phyloP scores from a whole-genome alignment of 306 rosid species.

The Trifolium subterraneum region DNA sequence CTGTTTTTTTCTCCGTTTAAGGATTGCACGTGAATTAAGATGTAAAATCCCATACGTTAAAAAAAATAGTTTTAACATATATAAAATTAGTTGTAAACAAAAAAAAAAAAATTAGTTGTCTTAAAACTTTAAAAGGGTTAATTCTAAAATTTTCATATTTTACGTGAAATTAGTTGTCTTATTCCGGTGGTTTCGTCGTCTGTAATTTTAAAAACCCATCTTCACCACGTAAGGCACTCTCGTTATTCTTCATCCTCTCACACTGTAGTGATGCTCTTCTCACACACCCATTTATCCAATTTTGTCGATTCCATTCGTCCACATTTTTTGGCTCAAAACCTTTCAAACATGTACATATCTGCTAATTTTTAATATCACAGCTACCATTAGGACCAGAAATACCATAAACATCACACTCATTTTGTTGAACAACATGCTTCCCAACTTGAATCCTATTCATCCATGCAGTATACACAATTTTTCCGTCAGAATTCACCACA shows the following conservation, averaged over 20 bases:
- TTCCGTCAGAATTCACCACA: conserved; percentile 18
- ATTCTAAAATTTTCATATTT: too few species aligned
- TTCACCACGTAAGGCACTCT: neutral
- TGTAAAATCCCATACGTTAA: too few species aligned
- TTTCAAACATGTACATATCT: conserved; percentile 47
- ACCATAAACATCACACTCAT: conserved; percentile 47
- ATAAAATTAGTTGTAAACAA: too few species aligned
- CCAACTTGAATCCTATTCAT: neutral
- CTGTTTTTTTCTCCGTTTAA: too few species aligned
- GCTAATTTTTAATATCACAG: conserved; percentile 26
- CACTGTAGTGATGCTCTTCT: conserved; percentile 29
- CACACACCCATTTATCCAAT: conserved; percentile 53
- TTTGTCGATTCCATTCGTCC: conserved; percentile 39
- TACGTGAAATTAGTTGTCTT: too few species aligned
- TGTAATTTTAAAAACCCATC: conserved; percentile 43
- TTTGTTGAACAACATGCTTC: neutral
- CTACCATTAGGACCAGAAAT: conserved; percentile 25
- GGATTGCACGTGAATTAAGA: too few species aligned
- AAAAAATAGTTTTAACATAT: too few species aligned
- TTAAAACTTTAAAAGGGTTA: too few species aligned
- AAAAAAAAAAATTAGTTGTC: too few species aligned
- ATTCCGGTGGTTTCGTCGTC: conserved; percentile 53
- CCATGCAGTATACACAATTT: neutral
- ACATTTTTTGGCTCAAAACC: conserved; percentile 49
- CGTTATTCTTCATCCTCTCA: conserved; percentile 1